phyloP scores from a whole-genome alignment of 2,329 filamentous ascomycete species.

The Neopestalotiopsis sp. region DNA sequence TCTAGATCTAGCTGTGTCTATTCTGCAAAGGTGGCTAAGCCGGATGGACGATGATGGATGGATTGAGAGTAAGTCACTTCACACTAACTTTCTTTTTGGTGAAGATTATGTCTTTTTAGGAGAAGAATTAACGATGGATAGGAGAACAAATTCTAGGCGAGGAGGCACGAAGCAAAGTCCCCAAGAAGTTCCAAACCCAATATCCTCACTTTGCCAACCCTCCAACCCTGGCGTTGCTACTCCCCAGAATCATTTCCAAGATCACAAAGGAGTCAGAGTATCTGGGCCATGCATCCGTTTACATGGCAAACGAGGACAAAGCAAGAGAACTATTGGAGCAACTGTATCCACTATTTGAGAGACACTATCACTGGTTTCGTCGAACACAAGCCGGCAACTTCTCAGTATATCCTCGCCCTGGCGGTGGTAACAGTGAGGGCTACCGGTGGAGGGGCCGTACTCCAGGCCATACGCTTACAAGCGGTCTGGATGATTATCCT shows the following conservation, averaged over 20 bases:
- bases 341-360: slow-evolving; percentile 73
- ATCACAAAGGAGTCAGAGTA: slow-evolving; percentile 92
- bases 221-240: slow-evolving; percentile 94
- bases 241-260: slow-evolving; percentile 87
- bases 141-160: slow-evolving; percentile 80
- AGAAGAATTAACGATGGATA: not conserved
- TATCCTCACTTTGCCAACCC: slow-evolving; percentile 98
- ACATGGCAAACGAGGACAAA: slow-evolving; percentile 63
- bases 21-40: slow-evolving; percentile 90
- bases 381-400: slow-evolving; percentile 90
- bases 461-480: slow-evolving; percentile 85
- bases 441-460: slow-evolving; percentile 96
- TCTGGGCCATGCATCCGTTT: slow-evolving; percentile 89
- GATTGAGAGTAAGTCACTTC: slow-evolving; percentile 68
- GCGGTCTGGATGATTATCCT: slow-evolving; percentile 95
- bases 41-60: slow-evolving; percentile 93
- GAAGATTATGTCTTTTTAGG: not conserved
- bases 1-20: slow-evolving; percentile 79
- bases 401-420: slow-evolving; percentile 89
- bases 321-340: slow-evolving; percentile 34
- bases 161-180: slow-evolving; percentile 92
- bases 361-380: slow-evolving; percentile 94
- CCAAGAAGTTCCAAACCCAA: slow-evolving; percentile 88
- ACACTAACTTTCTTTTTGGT: too few species aligned
- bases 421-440: slow-evolving; percentile 88